phyloP scores from a whole-genome alignment of 805 yeast genomes.

The Metschnikowia hibisci region DNA sequence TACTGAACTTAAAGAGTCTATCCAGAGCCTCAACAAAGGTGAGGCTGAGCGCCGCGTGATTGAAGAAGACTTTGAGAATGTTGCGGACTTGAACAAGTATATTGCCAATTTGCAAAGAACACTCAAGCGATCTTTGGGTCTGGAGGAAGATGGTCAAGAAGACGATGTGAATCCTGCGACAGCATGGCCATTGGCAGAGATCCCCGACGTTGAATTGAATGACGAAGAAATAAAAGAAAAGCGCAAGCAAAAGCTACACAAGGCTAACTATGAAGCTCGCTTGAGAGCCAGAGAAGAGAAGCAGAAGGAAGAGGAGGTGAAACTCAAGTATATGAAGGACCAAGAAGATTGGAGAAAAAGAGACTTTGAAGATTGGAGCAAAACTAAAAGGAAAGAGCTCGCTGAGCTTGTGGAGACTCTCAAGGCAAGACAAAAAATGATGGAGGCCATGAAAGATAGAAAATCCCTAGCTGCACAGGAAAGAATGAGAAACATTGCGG shows the following conservation, averaged over 20 bases:
- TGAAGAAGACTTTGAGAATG: constrained; percentile 75
- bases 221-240: constrained; percentile 85
- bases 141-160: constrained; percentile 56
- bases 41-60: constrained; percentile 53
- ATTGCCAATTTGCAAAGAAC: constrained; percentile 61
- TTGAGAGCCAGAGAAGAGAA: constrained; percentile 78
- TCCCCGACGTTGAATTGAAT: constrained; percentile 77
- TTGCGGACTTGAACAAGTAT: constrained; percentile 66
- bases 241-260: constrained; percentile 73
- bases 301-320: constrained; percentile 55
- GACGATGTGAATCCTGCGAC: constrained; percentile 47
- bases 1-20: constrained; percentile 49
- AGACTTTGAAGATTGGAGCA: constrained; percentile 78
- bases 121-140: constrained; percentile 61
- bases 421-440: constrained; percentile 65
- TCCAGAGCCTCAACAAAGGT: constrained; percentile 48
- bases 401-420: constrained; percentile 54
- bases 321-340: constrained; percentile 55
- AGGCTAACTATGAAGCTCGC: constrained; percentile 87
- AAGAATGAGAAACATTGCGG: constrained; percentile 87
- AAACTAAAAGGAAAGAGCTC: constrained; percentile 59
- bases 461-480: constrained; percentile 89
- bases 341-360: constrained; percentile 75
- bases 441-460: constrained; percentile 78
- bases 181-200: constrained; percentile 65